Evolutionary conservation across 768 basidiomycete species (phyloP).

Genomic region (Boletus huronensis): DNA sequence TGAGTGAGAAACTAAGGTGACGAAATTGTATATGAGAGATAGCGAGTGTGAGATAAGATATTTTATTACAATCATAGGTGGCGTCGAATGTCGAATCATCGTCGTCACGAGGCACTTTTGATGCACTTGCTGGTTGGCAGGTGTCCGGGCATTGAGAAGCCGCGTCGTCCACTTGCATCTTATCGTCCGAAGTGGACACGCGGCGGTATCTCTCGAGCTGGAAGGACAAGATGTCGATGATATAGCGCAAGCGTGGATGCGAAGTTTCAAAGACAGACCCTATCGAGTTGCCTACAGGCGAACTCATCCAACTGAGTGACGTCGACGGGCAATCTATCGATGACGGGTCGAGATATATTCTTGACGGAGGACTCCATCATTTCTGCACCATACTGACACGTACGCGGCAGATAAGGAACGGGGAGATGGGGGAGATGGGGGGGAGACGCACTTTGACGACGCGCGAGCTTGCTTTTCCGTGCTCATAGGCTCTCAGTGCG

Average conservation of each 20-base stretch:
- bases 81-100: not conserved
- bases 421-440: not conserved
- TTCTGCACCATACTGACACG: conserved; percentile 75
- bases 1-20: conserved; percentile 3
- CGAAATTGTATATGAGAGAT: not conserved
- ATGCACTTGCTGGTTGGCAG: not conserved
- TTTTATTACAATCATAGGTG: conserved; percentile 2
- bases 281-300: conserved; percentile 83
- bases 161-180: conserved; percentile 25
- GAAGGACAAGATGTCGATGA: not conserved
- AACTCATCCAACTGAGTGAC: conserved; percentile 81
- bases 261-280: conserved; percentile 43
- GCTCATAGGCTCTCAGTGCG: conserved; percentile 73
- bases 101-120: not conserved
- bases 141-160: not conserved
- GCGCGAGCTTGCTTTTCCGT: conserved; percentile 77
- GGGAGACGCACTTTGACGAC: conserved; percentile 68
- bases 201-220: conserved; percentile 52
- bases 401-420: conserved; percentile 8
- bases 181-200: conserved; percentile 33
- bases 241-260: not conserved
- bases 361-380: conserved; percentile 85
- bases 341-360: conserved; percentile 76
- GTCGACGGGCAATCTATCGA: conserved; percentile 70
- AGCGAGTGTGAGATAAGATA: conserved; percentile 3